A percentile compares a stretch with the other conserved stretches of the same genome.
These are phyloP conservation scores for Pythium coloratum DNA, from an alignment of 352 stramenopile species.

Conservation along the genomic window DNA sequence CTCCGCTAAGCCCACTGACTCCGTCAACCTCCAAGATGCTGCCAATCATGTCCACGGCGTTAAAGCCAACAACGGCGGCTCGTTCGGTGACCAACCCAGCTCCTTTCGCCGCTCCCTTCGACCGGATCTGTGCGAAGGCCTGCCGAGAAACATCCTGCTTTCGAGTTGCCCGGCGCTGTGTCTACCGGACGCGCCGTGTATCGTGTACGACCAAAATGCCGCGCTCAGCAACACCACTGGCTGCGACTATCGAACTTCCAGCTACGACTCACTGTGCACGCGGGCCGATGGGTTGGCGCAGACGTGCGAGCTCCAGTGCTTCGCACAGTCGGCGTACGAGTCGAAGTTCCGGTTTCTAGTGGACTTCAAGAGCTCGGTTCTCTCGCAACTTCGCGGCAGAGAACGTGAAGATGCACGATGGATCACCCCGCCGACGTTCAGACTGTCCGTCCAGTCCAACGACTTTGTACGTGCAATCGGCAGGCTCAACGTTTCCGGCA, in stretches of 20 bases:
- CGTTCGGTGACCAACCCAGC: too few species aligned
- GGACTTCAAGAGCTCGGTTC: background rate
- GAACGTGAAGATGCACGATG: too few species aligned
- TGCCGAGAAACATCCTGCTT: background rate
- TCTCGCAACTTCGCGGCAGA: background rate
- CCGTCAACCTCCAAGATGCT: background rate
- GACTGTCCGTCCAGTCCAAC: background rate
- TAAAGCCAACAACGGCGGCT: too few species aligned
- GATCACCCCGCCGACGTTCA: too few species aligned
- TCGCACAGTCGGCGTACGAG: background rate
- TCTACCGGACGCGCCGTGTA: background rate
- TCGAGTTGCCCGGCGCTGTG: background rate
- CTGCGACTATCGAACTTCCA: background rate
- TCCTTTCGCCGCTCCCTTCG: background rate
- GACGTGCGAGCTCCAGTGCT: background rate
- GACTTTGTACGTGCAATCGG: background rate
- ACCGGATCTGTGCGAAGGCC: background rate
- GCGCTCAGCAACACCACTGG: background rate
- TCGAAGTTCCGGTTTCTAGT: too few species aligned
- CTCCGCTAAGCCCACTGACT: background rate
- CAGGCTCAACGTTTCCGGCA: background rate
- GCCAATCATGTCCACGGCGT: too few species aligned
- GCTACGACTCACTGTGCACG: background rate
- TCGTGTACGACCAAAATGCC: too few species aligned
- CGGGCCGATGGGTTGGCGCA: background rate